These are phyloP conservation scores for Jackrogersella multiformis DNA, from an alignment of 495 filamentous ascomycete genomes.

Conservation along the genomic window DNA sequence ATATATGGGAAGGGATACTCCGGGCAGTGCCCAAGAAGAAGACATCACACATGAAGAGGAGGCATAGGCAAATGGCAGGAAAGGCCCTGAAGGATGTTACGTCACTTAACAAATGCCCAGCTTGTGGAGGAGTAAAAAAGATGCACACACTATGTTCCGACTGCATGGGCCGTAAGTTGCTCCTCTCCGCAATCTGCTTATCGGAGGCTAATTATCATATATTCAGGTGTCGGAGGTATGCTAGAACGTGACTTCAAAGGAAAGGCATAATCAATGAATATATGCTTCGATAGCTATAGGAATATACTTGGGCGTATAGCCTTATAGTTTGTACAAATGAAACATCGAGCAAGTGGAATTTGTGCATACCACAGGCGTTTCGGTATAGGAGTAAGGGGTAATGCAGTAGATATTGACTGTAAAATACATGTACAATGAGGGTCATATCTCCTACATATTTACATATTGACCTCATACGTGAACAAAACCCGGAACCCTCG, in stretches of 20 bases:
- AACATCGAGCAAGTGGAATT: constrained; percentile 11
- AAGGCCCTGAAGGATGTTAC: constrained; percentile 93
- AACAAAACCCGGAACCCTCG: too few species aligned
- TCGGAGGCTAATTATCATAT: constrained; percentile 6
- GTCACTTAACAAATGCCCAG: constrained; percentile 83
- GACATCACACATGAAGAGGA: constrained; percentile 95
- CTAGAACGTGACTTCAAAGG: constrained; percentile 33
- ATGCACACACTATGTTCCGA: constrained; percentile 86
- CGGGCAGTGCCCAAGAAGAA: constrained; percentile 98
- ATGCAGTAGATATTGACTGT: constrained; percentile 13
- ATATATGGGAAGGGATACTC: constrained; percentile 91
- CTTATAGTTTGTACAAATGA: constrained; percentile 18
- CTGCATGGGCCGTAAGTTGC: constrained; percentile 63
- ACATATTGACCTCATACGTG: too few species aligned
- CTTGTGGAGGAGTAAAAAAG: constrained; percentile 86
- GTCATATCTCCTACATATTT: background rate
- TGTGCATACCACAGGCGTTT: constrained; percentile 27
- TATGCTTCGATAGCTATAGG: background rate
- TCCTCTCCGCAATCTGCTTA: background rate
- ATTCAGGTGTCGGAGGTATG: constrained; percentile 30
- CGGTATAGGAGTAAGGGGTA: constrained; percentile 21
- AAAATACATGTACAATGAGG: constrained; percentile 22
- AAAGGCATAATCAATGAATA: constrained; percentile 20
- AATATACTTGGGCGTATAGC: background rate
- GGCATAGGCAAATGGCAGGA: constrained; percentile 90